Conservation (phyloP, 257 asterid species). For the Asclepias syriaca region DNA sequence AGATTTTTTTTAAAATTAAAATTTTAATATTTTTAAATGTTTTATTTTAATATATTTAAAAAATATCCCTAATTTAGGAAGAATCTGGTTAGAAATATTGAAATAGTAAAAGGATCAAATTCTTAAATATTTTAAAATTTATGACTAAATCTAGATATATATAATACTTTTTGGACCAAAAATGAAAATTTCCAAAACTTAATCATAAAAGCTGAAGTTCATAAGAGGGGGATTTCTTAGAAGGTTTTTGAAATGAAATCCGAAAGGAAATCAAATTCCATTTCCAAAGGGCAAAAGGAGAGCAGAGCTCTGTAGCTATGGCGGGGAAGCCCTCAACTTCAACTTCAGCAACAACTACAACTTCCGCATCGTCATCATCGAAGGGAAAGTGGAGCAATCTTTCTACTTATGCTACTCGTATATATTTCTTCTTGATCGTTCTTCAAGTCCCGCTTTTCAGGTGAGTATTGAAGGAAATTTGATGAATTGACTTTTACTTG, state of each 20-base stretch:
- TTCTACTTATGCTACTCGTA: slow-evolving; percentile 57
- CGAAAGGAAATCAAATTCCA: neutral
- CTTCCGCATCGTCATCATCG: neutral
- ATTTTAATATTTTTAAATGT: too few species aligned
- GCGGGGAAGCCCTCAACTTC: slow-evolving; percentile 14
- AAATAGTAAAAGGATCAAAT: too few species aligned
- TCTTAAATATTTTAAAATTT: too few species aligned
- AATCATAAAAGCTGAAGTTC: too few species aligned
- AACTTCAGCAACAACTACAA: slow-evolving; percentile 2
- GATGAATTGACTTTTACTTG: neutral
- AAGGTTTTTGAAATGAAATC: neutral
- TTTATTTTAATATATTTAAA: too few species aligned
- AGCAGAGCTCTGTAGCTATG: neutral
- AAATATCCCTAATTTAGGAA: too few species aligned
- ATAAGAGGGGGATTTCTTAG: too few species aligned
- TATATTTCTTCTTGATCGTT: slow-evolving; percentile 53
- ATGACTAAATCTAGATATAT: too few species aligned
- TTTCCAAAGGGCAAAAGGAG: neutral
- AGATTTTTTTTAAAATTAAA: too few species aligned
- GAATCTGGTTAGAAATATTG: too few species aligned
- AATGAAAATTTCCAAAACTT: too few species aligned
- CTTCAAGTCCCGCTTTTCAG: slow-evolving; percentile 95
- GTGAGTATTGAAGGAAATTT: slow-evolving; percentile 25
- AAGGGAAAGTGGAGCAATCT: slow-evolving; percentile 65
- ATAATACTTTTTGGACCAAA: too few species aligned